Evolutionary conservation across 495 filamentous ascomycete species (phyloP), one percentile per base, ranked within the genome.

Genomic region (Xylaria venustula): DNA sequence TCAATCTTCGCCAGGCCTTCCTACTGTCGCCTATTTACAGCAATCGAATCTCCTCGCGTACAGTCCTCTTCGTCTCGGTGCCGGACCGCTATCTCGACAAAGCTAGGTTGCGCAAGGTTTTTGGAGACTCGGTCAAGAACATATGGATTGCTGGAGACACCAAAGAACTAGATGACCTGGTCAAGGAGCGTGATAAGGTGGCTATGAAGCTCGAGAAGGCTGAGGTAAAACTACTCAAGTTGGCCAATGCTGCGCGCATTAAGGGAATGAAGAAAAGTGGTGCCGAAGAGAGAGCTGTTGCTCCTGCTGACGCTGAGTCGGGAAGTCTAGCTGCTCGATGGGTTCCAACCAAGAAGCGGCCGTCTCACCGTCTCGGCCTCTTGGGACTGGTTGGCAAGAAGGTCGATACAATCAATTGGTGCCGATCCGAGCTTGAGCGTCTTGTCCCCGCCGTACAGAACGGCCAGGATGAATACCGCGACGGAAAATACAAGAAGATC

Each of bases 1-100:
- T 97, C 83, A 97, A 96, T 73, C 73, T 98, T 59, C 91, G 93
- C 65, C 95, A 98, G 79, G 94, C 95, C 1, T 97, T 96, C 77
- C 80, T 94, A 49, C 81, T 96, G 58, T 93, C 92, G 37, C 93
- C 93, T 15, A 79, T 90, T 26, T 93, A 97, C 73, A 85, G 92
- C 49, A 89, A 86, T 66, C 90, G 93, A 65, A 88, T 98, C 61
- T 98, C 95, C 2, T 95, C 94, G 3, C 86, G 92, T 61, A 98
- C 93, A 32, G 91, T 98, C 6, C 86, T 98, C 14, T 96, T 97
- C 74, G 88, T 90, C 25, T 89, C 90, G 9, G 92, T 98, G 19
- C 92, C 94, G 5, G 64, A 82, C 37, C 75, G 85, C 7, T 95
- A 93, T 63, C 78, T 93, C 34, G 82, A 88, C 68, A 83, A 90